Base-by-base conservation (phyloP, 495 filamentous ascomycete species). In the Aspergillus avenaceus region DNA sequence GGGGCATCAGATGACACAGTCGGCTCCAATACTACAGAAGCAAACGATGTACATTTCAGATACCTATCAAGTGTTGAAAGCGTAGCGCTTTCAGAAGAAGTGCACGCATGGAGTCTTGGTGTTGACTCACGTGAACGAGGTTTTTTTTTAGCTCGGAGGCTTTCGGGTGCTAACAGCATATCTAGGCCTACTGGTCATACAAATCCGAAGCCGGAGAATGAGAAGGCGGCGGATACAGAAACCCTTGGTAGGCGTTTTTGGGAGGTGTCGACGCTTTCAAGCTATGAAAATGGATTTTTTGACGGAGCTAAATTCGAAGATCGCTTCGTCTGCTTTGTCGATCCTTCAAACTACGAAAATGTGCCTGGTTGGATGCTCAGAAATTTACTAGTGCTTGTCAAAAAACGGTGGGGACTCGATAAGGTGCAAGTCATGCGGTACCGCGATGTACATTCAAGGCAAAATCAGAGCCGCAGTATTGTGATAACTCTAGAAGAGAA, bases 351-450 rank as follows among this genome's bases (percentile, higher is more conserved):
- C 28, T 97, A 95, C 62, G 70, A 84, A 3, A 79, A 86, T 37
- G 82, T 88, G 49, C 91, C 93, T 7, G 88, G 90, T 0, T 97
- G 93, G 93, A 88, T 91, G 74, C 72, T 97, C 22, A 77, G 93
- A 43, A 98, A 98, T 59, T 77, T 97, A 6, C 72, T 98, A 14
- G 80, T 96, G 5, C 73, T 98, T 47, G 80, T 95, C n/a, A 82
- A 85, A 49, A 84, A 88, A 54, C 77, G 92, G 21, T 98, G 88
- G 76, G 77, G 82, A 7, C 77, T 95, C 28, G 74, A 81, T 28
- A 81, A 84, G 34, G 84, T 90, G 28, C 90, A 91, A 59, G 81
- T 97, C 41, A 69, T 98, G n/a, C 89, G 92, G 55, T 98, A 91
- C 64, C 81, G 92, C 50, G 92, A 97, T 56, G 81, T 84, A 2